Percentiles rank a stretch among this genome's conserved stretches.
These are phyloP conservation scores for Hansenula lynferdii DNA, from an alignment of 1,139 yeast species.

Conservation along the genomic window DNA sequence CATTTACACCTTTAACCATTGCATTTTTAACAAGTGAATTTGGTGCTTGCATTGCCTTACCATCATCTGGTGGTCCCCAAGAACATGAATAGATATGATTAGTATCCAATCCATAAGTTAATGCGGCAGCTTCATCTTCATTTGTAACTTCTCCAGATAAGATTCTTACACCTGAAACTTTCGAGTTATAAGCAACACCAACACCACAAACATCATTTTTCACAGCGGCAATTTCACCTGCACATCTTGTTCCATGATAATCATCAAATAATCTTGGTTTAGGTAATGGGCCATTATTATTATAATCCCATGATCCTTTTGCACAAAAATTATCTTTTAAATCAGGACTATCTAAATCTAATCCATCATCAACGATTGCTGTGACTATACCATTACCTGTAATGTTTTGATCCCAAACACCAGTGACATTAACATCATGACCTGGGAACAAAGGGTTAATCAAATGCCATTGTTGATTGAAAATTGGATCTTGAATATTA, in stretches of 20 bases:
- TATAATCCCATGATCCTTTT: constrained; percentile 89
- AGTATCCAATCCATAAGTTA: constrained; percentile 70
- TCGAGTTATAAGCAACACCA: constrained; percentile 87
- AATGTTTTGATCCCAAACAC: constrained; percentile 77
- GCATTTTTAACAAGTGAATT: constrained; percentile 75
- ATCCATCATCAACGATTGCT: constrained; percentile 92
- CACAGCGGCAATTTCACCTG: constrained; percentile 93
- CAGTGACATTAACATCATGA: constrained; percentile 81
- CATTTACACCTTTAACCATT: constrained; percentile 74
- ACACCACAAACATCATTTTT: constrained; percentile 84
- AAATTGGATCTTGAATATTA: constrained; percentile 73
- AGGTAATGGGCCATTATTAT: constrained; percentile 71
- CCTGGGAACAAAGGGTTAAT: constrained; percentile 70
- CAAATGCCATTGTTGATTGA: constrained; percentile 86
- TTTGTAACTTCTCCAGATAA: constrained; percentile 74
- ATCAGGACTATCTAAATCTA: constrained; percentile 77
- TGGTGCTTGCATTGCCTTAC: constrained; percentile 81
- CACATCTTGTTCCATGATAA: constrained; percentile 96
- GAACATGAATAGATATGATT: constrained; percentile 96
- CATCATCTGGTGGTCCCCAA: constrained; percentile 99
- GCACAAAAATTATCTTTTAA: constrained; percentile 64
- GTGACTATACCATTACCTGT: constrained; percentile 82
- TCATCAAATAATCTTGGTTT: constrained; percentile 80
- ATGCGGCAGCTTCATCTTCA: constrained; percentile 88
- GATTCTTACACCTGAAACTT: constrained; percentile 88